These are phyloP conservation scores for Scutellaria minor DNA, from an alignment of 257 asterid genomes.

Conservation along the genomic window DNA sequence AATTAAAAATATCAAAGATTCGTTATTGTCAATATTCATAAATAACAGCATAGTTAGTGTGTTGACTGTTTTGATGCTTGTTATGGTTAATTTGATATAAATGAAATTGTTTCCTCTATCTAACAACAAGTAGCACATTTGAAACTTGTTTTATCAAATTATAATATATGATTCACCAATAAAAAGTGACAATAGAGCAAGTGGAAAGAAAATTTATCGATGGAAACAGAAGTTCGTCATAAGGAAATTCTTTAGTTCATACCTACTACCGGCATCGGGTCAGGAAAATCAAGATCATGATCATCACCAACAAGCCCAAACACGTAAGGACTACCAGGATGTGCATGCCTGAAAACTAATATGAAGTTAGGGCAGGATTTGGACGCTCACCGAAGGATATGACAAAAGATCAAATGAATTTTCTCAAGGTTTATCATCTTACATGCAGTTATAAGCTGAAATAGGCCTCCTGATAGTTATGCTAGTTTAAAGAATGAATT, in stretches of 20 bases:
- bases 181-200: conserved; percentile 17
- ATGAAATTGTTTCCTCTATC: too few relatives aligned
- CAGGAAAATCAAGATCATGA: conserved; percentile 92
- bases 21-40: neutral
- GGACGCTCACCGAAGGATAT: too few relatives aligned
- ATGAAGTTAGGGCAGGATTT: conserved; percentile 29
- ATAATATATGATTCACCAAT: conserved; percentile 20
- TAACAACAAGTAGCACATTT: neutral
- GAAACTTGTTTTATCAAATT: conserved; percentile 22
- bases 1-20: conserved; percentile 2
- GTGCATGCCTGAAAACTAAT: conserved; percentile 81
- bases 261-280: conserved; percentile 98
- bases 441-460: neutral
- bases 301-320: conserved; percentile 96
- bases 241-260: conserved; percentile 29
- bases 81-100: neutral
- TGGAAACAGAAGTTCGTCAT: neutral
- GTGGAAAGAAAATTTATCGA: neutral
- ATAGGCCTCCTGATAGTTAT: conserved; percentile 13
- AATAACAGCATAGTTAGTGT: neutral
- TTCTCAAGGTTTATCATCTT: conserved; percentile 6
- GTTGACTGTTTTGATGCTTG: neutral
- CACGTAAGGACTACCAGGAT: conserved; percentile 98
- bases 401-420: neutral
- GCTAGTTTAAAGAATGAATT: neutral